Evolutionary conservation across 495 filamentous ascomycete genomes (phyloP), one percentile per base, ranked within the genome.

Genomic region (Parachaetomium inaequale): DNA sequence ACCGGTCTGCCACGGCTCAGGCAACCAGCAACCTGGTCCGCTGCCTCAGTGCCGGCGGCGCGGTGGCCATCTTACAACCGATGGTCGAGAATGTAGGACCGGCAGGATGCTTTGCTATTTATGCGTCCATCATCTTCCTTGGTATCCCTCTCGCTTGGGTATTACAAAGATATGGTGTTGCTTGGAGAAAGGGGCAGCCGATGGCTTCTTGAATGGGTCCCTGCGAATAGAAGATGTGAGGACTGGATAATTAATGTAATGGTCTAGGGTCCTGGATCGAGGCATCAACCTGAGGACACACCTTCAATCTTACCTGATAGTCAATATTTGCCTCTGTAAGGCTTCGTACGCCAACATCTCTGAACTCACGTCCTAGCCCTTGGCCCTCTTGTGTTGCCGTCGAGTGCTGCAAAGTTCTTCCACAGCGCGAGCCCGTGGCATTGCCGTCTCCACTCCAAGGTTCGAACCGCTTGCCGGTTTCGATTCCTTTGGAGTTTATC

Each of bases 1-100:
- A 66, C 43, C 28, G 50, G 2, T 55, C 59, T 10, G 52, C 59
- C 28, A 49, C 59, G 1, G 59, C 52, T 10, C 59, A 56, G 23
- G 59, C 51, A 25, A 52, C 59, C 28, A 55, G 51, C 31, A 62
- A 62, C n/a, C 59, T 62, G 40, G 59, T 62, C 1, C 50, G 59
- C 15, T 62, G 59, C 23, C 59, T 62, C 40, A 29, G 29, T 12
- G 61, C 61, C 2, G 61, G 45, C 38, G 53, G 61, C 4, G 53
- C 46, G 11, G 54, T 63, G 4, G 61, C 54, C 6, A 43, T 58
- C 6, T 23, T 63, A 5, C 53, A 63, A 28, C 54, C 53, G 23
- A 52, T 63, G 53, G 36, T 58, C 10, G 61, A 63, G 26, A 47
- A 45, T 3, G 25, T 63, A 2, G 61, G 61, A 2, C 61, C 45